phyloP scores from a whole-genome alignment of 441 rosid genomes.

The Daphne laureola region DNA sequence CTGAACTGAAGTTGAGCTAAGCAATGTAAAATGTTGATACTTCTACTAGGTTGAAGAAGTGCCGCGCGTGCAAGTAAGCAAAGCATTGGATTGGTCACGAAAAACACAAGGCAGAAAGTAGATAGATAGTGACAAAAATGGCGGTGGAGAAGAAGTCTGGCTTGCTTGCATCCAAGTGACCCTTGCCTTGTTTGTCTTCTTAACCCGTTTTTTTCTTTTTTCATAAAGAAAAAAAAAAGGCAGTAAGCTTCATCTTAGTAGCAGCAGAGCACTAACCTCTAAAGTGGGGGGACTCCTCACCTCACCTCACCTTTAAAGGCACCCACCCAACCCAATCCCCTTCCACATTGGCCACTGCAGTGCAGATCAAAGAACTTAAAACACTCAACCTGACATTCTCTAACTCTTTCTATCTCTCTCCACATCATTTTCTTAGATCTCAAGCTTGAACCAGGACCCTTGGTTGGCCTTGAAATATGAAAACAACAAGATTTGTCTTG shows the following conservation, averaged over 20 bases:
- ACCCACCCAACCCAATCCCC: constrained; percentile 26
- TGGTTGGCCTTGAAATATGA: not conserved
- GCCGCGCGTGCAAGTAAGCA: constrained; percentile 12
- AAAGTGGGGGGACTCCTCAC: constrained; percentile 32
- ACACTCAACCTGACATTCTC: constrained; percentile 20
- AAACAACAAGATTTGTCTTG: constrained; percentile 8
- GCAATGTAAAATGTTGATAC: not conserved
- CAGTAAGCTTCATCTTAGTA: constrained; percentile 10
- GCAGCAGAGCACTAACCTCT: not conserved
- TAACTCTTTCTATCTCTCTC: constrained; percentile 7
- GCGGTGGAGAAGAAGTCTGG: constrained; percentile 28
- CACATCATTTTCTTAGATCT: not conserved
- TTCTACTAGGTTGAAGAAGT: not conserved
- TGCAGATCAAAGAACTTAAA: constrained; percentile 18
- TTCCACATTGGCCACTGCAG: constrained; percentile 22
- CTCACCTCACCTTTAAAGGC: constrained; percentile 21
- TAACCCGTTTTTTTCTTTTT: constrained; percentile 18
- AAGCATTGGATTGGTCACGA: constrained; percentile 19
- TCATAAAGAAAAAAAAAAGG: constrained; percentile 11
- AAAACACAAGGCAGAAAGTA: constrained; percentile 11
- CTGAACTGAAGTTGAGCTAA: no score
- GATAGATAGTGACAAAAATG: constrained; percentile 27
- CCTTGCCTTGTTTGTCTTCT: constrained; percentile 1
- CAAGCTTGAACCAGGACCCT: not conserved
- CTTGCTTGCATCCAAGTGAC: constrained; percentile 13